phyloP scores from a whole-genome alignment of 352 stramenopile genomes.

The Aphanomyces astaci region DNA sequence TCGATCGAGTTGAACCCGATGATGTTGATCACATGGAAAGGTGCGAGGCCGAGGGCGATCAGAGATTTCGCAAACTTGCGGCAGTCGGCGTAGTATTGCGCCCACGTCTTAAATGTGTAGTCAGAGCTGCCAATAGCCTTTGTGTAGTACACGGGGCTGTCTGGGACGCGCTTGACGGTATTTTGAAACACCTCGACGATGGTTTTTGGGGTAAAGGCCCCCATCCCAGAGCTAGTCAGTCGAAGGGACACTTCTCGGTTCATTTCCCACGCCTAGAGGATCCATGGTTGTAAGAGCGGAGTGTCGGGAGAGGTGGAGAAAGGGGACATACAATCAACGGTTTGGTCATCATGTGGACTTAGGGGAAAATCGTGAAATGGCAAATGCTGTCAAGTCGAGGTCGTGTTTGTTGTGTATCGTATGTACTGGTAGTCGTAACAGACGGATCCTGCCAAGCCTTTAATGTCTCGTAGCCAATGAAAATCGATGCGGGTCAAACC shows the following conservation, averaged over 20 bases:
- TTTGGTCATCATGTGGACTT: too few species aligned
- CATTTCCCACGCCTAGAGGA: slow-evolving; percentile 80
- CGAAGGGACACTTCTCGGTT: slow-evolving; percentile 77
- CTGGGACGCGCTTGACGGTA: slow-evolving; percentile 45
- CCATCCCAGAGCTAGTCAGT: slow-evolving; percentile 44
- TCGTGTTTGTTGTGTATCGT: too few species aligned
- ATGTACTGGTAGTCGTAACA: too few species aligned
- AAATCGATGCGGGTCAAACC: too few species aligned
- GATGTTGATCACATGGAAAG: slow-evolving; percentile 61
- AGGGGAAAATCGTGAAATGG: too few species aligned
- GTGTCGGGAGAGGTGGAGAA: too few species aligned
- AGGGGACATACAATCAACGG: too few species aligned
- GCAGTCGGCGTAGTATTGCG: background rate
- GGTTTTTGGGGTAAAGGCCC: slow-evolving; percentile 38
- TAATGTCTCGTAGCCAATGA: too few species aligned
- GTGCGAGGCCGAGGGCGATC: slow-evolving; percentile 54
- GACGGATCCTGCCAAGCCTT: too few species aligned
- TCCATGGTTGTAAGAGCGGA: too few species aligned
- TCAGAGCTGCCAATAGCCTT: slow-evolving; percentile 61
- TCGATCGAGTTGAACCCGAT: slow-evolving; percentile 12
- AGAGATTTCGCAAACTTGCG: slow-evolving; percentile 65
- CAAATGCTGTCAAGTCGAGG: too few species aligned
- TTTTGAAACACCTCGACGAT: slow-evolving; percentile 50
- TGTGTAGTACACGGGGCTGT: slow-evolving; percentile 49
- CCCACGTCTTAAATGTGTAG: background rate